Base-by-base conservation (phyloP, 2,329 filamentous ascomycete species). In the Trichoderma simmonsii region DNA sequence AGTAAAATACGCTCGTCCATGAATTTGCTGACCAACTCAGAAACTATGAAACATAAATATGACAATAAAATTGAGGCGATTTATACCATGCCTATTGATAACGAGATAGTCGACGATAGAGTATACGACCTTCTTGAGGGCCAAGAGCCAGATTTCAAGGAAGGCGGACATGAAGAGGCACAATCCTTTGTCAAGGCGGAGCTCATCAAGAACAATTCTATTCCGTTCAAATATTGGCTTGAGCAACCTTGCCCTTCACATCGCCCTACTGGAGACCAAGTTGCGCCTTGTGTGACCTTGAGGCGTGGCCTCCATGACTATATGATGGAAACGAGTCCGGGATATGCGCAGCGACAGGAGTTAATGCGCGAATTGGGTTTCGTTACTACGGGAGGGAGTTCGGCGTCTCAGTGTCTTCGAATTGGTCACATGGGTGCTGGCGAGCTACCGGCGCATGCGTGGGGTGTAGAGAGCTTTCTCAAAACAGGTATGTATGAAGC, bases 181-280 rank as follows among this genome's bases (percentile, higher is more conserved):
- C 63, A 61, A 6, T 60, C 70, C 3, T 61, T 71, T 7, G 54
- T 57, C 5, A 61, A 67, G 3, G 51, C 70, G 11, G 62, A 71
- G 28, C 62, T 71, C 54, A 71, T 71, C 9, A 66, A 65, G 18
- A 71, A 71, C 15, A 36, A 60, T 0, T 60, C 30, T 6, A 71
- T 71, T 28, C 70, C 70, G 14, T 66, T 71, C 54, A 71, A 66
- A 7, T 71, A 71, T 14, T 71, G 70, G 70, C 36, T 71, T 26
- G 62, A 67, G 28, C 70, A 71, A 12, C 54, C 54, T 30, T 71
- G 70, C 4, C 70, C 70, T 30, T 21, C 70, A 24, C 54, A 26
- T 61, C 70, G 62, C 30, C 32, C 61, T 24, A 59, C 36, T 1
- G 63, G 36, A 28, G 54, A 24, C 26, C 62, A 71, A 1, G 12